Evolutionary conservation across 2,329 filamentous ascomycete genomes (phyloP), one percentile per base, ranked within the genome.

Genomic region (Fusarium sacchari): DNA sequence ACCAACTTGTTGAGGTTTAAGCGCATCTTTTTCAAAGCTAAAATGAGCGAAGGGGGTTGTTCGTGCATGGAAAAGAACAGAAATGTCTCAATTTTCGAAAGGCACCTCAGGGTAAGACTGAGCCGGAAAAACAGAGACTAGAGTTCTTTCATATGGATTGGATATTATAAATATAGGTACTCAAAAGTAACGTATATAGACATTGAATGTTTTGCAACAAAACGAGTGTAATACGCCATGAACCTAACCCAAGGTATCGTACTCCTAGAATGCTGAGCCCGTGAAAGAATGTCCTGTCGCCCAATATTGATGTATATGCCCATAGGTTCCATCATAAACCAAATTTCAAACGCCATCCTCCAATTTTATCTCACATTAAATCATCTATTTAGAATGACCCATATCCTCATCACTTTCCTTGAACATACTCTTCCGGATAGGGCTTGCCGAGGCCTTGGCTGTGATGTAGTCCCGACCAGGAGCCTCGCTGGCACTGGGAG

Each of bases 1-100:
- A 89, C 42, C 82, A 85, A 71, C 84, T 90, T 56, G 83, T 89
- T 1, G 87, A 90, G 74, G 87, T 90, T 6, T 89, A 83, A 78
- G 36, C 11, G 20, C 9, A 22, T 18, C n/a, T n/a, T 14, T 7
- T 12, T 13, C 3, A 3, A 15, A 22, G 6, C 8, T 7, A 14
- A 18, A 26, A 24, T 7, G 8, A 24, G 30, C 20, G 6, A 32
- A 32, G 32, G 7, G 3, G 10, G 30, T 32, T 11, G 11, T 40
- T 36, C 9, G 13, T 32, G 44, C 13, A 50, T 30, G 43, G 24
- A 7, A 14, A n/a, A 18, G 34, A 18, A 44, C 1, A 28, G 28
- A 34, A n/a, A n/a, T 8, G 12, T 12, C 17, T 46, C 3, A 13
- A 6, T 30, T 34, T 13, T 26, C 37, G 11, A 52, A 52, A 28